Evolutionary conservation across 768 basidiomycete species (phyloP).

Genomic region (Neoboletus subvelutipes): DNA sequence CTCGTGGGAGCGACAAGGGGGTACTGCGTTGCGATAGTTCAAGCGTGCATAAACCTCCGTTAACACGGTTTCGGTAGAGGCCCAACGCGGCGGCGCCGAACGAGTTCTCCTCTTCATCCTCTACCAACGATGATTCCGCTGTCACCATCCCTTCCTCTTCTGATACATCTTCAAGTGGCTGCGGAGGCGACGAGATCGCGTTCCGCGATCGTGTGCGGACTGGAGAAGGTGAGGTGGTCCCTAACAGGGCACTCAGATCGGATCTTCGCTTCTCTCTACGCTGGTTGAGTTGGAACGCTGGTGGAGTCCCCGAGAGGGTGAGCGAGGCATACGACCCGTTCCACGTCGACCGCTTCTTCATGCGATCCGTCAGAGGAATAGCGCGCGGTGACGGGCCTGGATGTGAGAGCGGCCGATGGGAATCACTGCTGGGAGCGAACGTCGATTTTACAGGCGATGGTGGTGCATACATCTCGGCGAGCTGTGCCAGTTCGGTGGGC

Average conservation of each 20-base stretch:
- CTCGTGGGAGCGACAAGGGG: conserved; percentile 15
- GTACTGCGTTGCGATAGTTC: conserved; percentile 31
- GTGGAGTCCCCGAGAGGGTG: conserved; percentile 46
- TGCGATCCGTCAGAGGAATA: conserved; percentile 22
- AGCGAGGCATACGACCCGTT: conserved; percentile 63
- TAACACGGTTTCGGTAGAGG: conserved; percentile 53
- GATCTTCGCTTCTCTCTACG: conserved; percentile 54
- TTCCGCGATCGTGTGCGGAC: conserved; percentile 37
- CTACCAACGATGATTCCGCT: conserved; percentile 19
- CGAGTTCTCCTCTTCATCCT: conserved; percentile 31
- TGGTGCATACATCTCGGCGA: conserved; percentile 88
- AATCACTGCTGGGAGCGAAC: conserved; percentile 24
- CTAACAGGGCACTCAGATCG: conserved; percentile 51
- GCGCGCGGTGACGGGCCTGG: conserved; percentile 29
- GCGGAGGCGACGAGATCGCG: conserved; percentile 39
- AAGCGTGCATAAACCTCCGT: conserved; percentile 51
- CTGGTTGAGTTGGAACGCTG: conserved; percentile 40
- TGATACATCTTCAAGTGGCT: conserved; percentile 36
- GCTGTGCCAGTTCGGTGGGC: conserved; percentile 68
- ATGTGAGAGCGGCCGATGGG: conserved; percentile 48
- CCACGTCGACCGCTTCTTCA: conserved; percentile 70
- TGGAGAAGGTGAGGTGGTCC: conserved; percentile 25
- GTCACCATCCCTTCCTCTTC: conserved; percentile 35
- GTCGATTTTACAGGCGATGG: conserved; percentile 50
- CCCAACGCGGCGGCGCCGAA: conserved; percentile 67